Conservation (phyloP, 1,139 yeast genomes). For the Diutina pseudorugosa region DNA sequence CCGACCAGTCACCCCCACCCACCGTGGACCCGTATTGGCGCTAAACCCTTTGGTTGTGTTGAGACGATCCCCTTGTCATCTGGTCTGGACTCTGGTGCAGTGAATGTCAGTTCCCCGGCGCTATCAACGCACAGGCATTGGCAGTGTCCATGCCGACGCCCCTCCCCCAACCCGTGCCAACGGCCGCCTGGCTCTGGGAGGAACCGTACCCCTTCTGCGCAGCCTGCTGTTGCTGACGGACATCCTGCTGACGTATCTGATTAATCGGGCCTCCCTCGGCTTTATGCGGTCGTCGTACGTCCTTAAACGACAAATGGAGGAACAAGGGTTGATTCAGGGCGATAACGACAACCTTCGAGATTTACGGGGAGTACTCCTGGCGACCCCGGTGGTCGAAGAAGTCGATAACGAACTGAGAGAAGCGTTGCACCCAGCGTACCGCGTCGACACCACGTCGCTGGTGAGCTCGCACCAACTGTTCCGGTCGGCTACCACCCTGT, state of each 20-base stretch:
- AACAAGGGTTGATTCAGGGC: not conserved
- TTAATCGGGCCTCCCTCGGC: not conserved
- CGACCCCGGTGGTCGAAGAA: not conserved
- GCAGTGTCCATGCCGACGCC: not conserved
- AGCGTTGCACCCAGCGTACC: not conserved
- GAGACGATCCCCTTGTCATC: not conserved
- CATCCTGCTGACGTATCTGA: not conserved
- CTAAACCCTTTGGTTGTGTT: not conserved
- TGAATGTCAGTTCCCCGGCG: slow-evolving; percentile 2
- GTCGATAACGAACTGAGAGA: not conserved
- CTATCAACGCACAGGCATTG: slow-evolving; percentile 1
- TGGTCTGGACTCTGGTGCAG: not conserved
- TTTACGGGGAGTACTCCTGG: not conserved
- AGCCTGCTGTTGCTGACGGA: slow-evolving; percentile 2
- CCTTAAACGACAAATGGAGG: not conserved
- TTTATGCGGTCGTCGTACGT: slow-evolving; percentile 2
- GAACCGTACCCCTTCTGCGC: not conserved
- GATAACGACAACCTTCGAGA: not conserved
- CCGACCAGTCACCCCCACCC: too few relatives aligned
- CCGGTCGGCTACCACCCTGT: not conserved
- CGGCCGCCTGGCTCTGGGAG: not conserved
- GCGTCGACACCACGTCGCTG: not conserved
- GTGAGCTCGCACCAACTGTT: not conserved
- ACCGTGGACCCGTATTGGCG: not conserved
- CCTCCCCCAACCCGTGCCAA: not conserved